phyloP scores from a whole-genome alignment of 2,329 filamentous ascomycete genomes.

The Tolypocladium ophioglossoides region DNA sequence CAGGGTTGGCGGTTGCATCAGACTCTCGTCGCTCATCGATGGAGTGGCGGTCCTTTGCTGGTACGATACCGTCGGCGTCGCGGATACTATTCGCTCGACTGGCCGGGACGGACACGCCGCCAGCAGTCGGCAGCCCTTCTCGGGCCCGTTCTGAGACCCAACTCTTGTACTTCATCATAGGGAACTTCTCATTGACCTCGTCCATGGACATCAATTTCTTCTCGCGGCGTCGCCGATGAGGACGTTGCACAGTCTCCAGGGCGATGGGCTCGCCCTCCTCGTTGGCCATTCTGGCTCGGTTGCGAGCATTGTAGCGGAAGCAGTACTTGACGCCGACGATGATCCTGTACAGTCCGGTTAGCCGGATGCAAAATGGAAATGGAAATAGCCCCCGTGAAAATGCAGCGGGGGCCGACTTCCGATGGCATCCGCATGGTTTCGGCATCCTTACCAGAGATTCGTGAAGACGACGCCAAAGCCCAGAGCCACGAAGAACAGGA shows the following conservation, averaged over 20 bases:
- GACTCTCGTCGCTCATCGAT: conserved; percentile 23
- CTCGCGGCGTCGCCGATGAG: conserved; percentile 78
- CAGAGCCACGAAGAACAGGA: conserved; percentile 80
- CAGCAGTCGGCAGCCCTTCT: conserved; percentile 72
- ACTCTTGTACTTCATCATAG: conserved; percentile 89
- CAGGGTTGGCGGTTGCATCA: conserved; percentile 9
- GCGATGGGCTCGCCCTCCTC: conserved; percentile 86
- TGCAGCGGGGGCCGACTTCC: neutral
- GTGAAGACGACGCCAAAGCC: conserved; percentile 98
- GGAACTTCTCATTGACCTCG: conserved; percentile 95
- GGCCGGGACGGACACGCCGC: conserved; percentile 66
- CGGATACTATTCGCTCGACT: conserved; percentile 67
- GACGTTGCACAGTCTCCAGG: conserved; percentile 71
- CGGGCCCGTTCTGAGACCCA: conserved; percentile 80
- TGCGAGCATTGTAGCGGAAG: conserved; percentile 94
- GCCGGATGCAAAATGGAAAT: too few relatives aligned
- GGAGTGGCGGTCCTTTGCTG: conserved; percentile 34
- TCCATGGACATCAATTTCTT: conserved; percentile 99
- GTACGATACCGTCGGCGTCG: conserved; percentile 48
- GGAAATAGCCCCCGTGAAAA: neutral
- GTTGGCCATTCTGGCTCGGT: conserved; percentile 64
- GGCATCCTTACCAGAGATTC: conserved; percentile 73
- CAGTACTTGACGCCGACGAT: conserved; percentile 99
- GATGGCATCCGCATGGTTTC: neutral
- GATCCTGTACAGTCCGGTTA: conserved; percentile 55